Conservation (phyloP, 75 land plant genomes). For the Chamaecyparis obtusa region DNA sequence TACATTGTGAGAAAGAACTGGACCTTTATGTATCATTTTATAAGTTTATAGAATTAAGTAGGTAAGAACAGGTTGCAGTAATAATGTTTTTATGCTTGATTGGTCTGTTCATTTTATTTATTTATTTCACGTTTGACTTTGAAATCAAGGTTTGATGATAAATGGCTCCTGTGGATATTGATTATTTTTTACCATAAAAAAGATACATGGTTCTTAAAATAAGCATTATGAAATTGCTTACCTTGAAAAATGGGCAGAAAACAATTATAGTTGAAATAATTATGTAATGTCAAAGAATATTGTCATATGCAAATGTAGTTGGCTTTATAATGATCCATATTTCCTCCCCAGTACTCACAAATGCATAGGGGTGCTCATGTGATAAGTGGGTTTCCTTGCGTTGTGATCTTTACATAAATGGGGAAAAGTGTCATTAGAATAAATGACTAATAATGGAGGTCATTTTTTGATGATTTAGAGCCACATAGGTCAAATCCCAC, state of each 20-base stretch:
- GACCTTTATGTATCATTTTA: not conserved
- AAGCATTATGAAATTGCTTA: not conserved
- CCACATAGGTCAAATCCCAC: too few relatives aligned
- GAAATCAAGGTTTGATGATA: not conserved
- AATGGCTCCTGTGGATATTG: not conserved
- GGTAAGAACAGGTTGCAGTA: not conserved
- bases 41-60: not conserved
- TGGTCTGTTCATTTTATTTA: not conserved
- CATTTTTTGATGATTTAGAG: too few relatives aligned
- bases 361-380: too few relatives aligned
- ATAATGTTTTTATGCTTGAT: not conserved
- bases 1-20: not conserved
- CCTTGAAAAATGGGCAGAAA: not conserved
- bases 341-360: not conserved
- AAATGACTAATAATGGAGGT: too few relatives aligned
- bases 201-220: not conserved
- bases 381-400: too few relatives aligned
- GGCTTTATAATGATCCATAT: not conserved
- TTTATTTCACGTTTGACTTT: not conserved
- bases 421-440: too few relatives aligned
- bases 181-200: not conserved
- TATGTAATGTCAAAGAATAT: not conserved
- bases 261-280: not conserved
- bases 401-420: too few relatives aligned
- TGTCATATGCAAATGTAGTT: not conserved